Conservation (phyloP, 306 rosid species). For the Acacia melanoxylon region DNA sequence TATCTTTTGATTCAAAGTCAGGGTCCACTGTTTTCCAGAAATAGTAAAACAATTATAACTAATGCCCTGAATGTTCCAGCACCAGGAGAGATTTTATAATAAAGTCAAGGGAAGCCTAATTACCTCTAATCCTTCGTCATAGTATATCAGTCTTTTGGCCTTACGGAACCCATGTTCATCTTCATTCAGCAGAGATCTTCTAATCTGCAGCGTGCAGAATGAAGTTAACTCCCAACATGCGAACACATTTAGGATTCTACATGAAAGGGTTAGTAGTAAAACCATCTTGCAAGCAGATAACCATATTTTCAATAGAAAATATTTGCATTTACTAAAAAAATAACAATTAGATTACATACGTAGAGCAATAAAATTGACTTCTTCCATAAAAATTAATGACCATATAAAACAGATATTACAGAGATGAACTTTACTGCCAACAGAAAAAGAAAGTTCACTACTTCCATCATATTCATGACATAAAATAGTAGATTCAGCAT, state of each 20-base stretch:
- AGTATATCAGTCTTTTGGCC: conserved; percentile 83
- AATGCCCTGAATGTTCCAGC: conserved; percentile 12
- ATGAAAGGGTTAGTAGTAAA: neutral
- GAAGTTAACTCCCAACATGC: neutral
- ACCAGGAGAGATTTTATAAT: conserved; percentile 6
- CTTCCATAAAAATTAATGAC: neutral
- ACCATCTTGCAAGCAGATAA: neutral
- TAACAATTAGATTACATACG: neutral
- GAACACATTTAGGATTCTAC: neutral
- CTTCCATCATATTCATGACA: conserved; percentile 8
- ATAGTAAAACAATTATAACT: conserved; percentile 13
- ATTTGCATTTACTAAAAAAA: neutral
- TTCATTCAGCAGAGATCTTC: conserved; percentile 82
- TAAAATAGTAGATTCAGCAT: conserved; percentile 1
- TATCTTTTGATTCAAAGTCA: conserved; percentile 81
- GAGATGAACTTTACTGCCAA: conserved; percentile 8
- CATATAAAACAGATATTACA: neutral
- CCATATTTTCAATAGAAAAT: neutral
- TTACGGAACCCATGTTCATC: conserved; percentile 83
- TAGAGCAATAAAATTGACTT: neutral
- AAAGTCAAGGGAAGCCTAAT: neutral
- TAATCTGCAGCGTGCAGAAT: conserved; percentile 57
- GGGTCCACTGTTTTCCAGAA: conserved; percentile 62
- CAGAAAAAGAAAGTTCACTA: neutral
- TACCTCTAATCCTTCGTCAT: conserved; percentile 97